Conservation (phyloP, 345 rosid genomes). For the Gossypium mustelinum region DNA sequence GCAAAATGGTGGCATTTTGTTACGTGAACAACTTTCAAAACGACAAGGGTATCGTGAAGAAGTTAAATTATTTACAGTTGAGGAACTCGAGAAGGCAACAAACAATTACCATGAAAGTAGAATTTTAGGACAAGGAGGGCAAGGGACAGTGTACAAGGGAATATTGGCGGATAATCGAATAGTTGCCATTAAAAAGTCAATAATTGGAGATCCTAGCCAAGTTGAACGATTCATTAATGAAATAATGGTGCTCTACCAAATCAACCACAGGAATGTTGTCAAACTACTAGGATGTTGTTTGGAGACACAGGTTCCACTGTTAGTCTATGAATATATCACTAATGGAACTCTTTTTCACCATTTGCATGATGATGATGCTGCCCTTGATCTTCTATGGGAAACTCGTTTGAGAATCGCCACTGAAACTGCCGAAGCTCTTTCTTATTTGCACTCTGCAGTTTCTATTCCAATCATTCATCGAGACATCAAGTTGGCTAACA, state of each 20-base stretch:
- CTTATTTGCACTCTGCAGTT: constrained; percentile 43
- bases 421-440: constrained; percentile 29
- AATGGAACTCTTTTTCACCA: constrained; percentile 47
- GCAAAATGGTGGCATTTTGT: constrained; percentile 35
- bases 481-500: constrained; percentile 30
- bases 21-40: constrained; percentile 26
- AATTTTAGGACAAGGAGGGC: constrained; percentile 40
- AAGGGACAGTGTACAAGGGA: constrained; percentile 48
- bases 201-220: constrained; percentile 33
- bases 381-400: constrained; percentile 28
- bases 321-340: constrained; percentile 42
- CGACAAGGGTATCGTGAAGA: constrained; percentile 15
- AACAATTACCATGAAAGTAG: constrained; percentile 31
- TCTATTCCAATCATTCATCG: constrained; percentile 33
- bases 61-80: constrained; percentile 26
- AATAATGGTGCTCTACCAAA: constrained; percentile 38
- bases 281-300: constrained; percentile 46
- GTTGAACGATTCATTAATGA: constrained; percentile 50
- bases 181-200: constrained; percentile 45
- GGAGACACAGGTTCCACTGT: constrained; percentile 39
- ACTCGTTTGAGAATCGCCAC: constrained; percentile 35
- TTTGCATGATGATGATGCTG: constrained; percentile 25
- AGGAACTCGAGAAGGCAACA: constrained; percentile 38
- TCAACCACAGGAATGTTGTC: constrained; percentile 46
- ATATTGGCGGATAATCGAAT: constrained; percentile 22